A percentile compares a stretch with the other conserved stretches of the same genome.
phyloP scores from a whole-genome alignment of 192 early-diverging fungal genomes.

The Rhizoclosmatium globosum region DNA sequence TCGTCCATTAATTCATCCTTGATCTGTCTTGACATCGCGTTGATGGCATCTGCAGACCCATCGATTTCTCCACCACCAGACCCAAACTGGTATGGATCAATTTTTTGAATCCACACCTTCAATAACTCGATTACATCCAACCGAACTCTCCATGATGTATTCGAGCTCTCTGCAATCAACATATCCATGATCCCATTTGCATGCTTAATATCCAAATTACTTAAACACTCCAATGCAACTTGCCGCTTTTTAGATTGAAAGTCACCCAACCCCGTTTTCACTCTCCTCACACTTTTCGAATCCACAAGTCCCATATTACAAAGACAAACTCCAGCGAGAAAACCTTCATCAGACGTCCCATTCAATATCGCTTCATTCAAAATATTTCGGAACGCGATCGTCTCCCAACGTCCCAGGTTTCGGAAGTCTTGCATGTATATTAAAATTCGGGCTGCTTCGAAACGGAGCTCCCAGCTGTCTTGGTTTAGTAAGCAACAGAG shows the following conservation, averaged over 20 bases:
- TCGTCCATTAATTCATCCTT: not conserved
- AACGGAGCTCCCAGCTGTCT: conserved; percentile 43
- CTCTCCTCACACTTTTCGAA: conserved; percentile 33
- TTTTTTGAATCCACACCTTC: conserved; percentile 44
- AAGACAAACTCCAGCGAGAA: conserved; percentile 46
- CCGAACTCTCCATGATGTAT: conserved; percentile 54
- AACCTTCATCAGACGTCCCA: conserved; percentile 35
- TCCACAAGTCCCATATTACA: conserved; percentile 44
- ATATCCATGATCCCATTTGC: conserved; percentile 42
- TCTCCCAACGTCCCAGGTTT: conserved; percentile 56
- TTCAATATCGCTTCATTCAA: conserved; percentile 33
- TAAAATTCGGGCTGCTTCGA: conserved; percentile 53
- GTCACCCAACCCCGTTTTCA: conserved; percentile 49
- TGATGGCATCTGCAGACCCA: not conserved
- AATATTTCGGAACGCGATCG: conserved; percentile 49
- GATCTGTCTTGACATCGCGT: conserved; percentile 8
- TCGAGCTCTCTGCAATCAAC: conserved; percentile 36
- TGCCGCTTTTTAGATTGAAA: conserved; percentile 36
- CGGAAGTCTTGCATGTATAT: conserved; percentile 38
- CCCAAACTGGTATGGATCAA: conserved; percentile 16
- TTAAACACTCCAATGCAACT: conserved; percentile 33
- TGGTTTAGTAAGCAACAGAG: conserved; percentile 42
- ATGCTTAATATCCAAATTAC: conserved; percentile 30
- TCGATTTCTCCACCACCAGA: not conserved
- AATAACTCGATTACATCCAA: conserved; percentile 53